phyloP scores from a whole-genome alignment of 495 filamentous ascomycete species.

The Hyaloscypha hepaticicola region DNA sequence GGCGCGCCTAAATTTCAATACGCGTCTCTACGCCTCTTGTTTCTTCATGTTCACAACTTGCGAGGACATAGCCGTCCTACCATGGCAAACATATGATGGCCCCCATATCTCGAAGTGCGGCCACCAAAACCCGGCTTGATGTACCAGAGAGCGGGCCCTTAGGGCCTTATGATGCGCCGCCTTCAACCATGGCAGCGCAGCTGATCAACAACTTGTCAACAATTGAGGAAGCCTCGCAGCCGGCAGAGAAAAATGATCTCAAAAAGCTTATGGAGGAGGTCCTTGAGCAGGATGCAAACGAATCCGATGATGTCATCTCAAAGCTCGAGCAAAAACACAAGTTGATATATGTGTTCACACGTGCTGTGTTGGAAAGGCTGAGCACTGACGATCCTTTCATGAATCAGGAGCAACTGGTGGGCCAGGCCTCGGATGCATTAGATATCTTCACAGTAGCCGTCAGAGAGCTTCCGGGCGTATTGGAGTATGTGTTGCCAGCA shows the following conservation, averaged over 20 bases:
- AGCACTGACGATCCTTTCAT: slow-evolving; percentile 57
- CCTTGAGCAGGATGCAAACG: slow-evolving; percentile 39
- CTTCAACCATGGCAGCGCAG: slow-evolving; percentile 69
- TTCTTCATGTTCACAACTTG: slow-evolving; percentile 23
- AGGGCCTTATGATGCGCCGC: slow-evolving; percentile 41
- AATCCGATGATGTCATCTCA: slow-evolving; percentile 52
- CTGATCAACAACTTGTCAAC: slow-evolving; percentile 56
- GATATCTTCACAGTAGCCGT: slow-evolving; percentile 72
- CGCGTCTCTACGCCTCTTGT: slow-evolving; percentile 10
- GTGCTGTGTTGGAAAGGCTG: slow-evolving; percentile 72
- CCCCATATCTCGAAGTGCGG: slow-evolving; percentile 36
- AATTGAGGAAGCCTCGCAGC: slow-evolving; percentile 16
- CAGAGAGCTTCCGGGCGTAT: slow-evolving; percentile 67
- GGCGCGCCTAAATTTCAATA: neutral
- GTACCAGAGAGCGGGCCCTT: slow-evolving; percentile 3
- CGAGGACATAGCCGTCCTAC: slow-evolving; percentile 9
- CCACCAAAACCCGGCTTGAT: slow-evolving; percentile 11
- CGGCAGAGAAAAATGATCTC: slow-evolving; percentile 47
- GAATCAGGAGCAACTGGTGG: slow-evolving; percentile 47
- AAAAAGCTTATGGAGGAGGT: slow-evolving; percentile 65
- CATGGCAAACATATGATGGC: slow-evolving; percentile 36
- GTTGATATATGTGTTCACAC: slow-evolving; percentile 78
- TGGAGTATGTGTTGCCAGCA: slow-evolving; percentile 47
- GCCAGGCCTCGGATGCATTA: slow-evolving; percentile 64
- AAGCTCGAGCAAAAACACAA: slow-evolving; percentile 74